Percentiles rank a stretch among this genome's conserved stretches.
Conservation (phyloP, 2,329 filamentous ascomycete genomes). For the Pseudogymnoascus sp. region DNA sequence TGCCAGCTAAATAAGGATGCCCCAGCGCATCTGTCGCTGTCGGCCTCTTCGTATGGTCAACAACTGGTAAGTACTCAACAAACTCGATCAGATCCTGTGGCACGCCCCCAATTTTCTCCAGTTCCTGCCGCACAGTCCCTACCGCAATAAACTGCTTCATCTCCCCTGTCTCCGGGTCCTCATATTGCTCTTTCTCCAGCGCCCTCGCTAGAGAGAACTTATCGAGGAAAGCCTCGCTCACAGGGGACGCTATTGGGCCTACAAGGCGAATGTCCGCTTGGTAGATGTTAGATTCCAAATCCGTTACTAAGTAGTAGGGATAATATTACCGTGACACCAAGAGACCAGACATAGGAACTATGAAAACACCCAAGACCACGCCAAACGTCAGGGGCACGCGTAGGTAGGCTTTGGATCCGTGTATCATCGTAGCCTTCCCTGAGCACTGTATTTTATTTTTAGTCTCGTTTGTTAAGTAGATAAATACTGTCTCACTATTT, state of each 20-base stretch:
- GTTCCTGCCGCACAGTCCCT: slow-evolving; percentile 13
- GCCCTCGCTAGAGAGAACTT: neutral
- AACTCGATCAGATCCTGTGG: slow-evolving; percentile 13
- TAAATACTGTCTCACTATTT: slow-evolving; percentile 14
- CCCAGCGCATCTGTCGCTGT: slow-evolving; percentile 14
- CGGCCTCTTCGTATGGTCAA: slow-evolving; percentile 16
- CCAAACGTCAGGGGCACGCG: slow-evolving; percentile 14
- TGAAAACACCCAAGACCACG: slow-evolving; percentile 18
- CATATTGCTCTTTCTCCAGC: slow-evolving; percentile 3
- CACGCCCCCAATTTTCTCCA: slow-evolving; percentile 11
- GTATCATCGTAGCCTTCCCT: neutral
- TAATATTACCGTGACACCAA: slow-evolving; percentile 21
- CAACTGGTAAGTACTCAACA: slow-evolving; percentile 13
- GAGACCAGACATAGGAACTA: slow-evolving; percentile 23
- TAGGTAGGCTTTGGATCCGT: neutral
- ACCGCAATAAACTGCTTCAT: slow-evolving; percentile 9
- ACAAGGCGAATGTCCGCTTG: slow-evolving; percentile 20
- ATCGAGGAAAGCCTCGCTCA: neutral
- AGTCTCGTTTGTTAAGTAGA: neutral
- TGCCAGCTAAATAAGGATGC: slow-evolving; percentile 12
- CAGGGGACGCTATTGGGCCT: slow-evolving; percentile 17
- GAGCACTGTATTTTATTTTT: neutral
- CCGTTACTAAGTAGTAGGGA: neutral
- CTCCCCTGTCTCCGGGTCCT: slow-evolving; percentile 2
- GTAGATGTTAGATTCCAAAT: slow-evolving; percentile 11